Evolutionary conservation across 106 monocot species (phyloP).

Genomic region (Allium sativum): DNA sequence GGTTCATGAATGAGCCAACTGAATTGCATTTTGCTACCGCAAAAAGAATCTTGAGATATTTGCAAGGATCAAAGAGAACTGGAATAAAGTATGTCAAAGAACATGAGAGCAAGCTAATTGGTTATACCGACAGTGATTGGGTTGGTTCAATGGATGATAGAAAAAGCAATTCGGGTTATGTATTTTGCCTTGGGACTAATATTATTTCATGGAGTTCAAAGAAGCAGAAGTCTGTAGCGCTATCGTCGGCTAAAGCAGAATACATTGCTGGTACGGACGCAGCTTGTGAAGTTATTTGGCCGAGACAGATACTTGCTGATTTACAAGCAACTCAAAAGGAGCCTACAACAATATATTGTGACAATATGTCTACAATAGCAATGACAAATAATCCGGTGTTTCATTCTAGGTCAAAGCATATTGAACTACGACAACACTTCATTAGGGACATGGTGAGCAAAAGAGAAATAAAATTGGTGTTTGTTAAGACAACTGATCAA

Average conservation of each 20-base stretch:
- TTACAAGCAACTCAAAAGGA: no score
- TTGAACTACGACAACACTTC: no score
- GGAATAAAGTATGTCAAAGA: background rate
- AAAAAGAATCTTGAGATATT: constrained; percentile 2
- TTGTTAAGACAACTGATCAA: no score
- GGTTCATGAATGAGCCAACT: background rate
- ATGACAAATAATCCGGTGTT: no score
- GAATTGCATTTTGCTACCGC: background rate
- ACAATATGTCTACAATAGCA: no score
- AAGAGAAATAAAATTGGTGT: no score
- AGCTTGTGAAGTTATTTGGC: no score
- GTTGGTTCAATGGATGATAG: constrained; percentile 4
- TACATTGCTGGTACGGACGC: no score
- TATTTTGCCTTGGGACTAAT: background rate
- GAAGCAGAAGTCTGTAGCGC: background rate
- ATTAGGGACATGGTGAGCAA: no score
- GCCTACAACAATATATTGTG: no score
- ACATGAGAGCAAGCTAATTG: background rate
- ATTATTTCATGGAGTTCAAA: constrained; percentile 3
- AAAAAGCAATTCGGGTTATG: constrained; percentile 2
- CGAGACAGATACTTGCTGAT: no score
- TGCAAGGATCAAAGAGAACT: background rate
- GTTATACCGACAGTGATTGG: constrained; percentile 7
- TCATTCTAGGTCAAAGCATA: no score
- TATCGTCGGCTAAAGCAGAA: constrained; percentile 4